Conservation (phyloP, 306 rosid species). For the Prunus kanzakura region DNA sequence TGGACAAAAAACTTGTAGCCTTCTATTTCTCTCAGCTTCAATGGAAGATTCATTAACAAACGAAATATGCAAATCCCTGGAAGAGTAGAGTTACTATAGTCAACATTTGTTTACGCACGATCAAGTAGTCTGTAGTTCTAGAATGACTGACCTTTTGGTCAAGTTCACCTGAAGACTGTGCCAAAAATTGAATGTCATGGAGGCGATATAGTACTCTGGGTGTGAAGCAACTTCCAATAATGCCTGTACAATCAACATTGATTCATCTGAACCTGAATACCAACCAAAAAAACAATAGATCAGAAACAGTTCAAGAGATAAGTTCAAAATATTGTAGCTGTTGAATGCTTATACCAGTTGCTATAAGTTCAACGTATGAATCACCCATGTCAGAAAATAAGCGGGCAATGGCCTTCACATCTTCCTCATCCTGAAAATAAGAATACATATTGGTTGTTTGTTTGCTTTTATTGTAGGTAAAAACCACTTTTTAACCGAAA, state of each 20-base stretch:
- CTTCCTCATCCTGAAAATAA: slow-evolving; percentile 88
- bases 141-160: slow-evolving; percentile 64
- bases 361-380: slow-evolving; percentile 89
- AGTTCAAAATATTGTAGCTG: neutral
- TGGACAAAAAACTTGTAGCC: slow-evolving; percentile 77
- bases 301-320: slow-evolving; percentile 1
- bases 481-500: neutral
- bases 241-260: slow-evolving; percentile 87
- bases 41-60: slow-evolving; percentile 62
- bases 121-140: slow-evolving; percentile 7
- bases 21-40: slow-evolving; percentile 88
- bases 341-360: slow-evolving; percentile 56
- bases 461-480: neutral
- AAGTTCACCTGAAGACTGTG: slow-evolving; percentile 91
- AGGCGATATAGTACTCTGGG: slow-evolving; percentile 88
- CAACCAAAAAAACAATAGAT: slow-evolving; percentile 27
- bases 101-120: slow-evolving; percentile 25
- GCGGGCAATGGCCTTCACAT: slow-evolving; percentile 97
- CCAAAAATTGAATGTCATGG: slow-evolving; percentile 98
- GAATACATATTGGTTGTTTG: slow-evolving; percentile 2
- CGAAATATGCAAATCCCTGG: slow-evolving; percentile 76
- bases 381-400: slow-evolving; percentile 99
- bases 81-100: slow-evolving; percentile 27
- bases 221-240: slow-evolving; percentile 97
- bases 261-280: slow-evolving; percentile 80